Evolutionary conservation across 495 filamentous ascomycete species (phyloP).

Genomic region (Podospora conica): DNA sequence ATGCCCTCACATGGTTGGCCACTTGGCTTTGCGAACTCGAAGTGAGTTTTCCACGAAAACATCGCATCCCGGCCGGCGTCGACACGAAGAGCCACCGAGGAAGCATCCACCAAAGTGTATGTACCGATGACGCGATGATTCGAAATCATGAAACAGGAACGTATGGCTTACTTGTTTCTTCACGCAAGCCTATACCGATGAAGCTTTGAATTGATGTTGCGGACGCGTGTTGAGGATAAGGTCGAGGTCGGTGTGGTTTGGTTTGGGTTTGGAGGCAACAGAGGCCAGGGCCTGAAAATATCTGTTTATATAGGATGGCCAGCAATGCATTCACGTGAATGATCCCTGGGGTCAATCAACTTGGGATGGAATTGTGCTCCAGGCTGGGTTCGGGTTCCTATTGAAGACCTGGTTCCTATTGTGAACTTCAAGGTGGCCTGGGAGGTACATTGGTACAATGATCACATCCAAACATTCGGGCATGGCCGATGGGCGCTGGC

Average conservation of each 20-base stretch:
- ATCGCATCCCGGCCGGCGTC: not conserved
- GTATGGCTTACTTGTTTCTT: not conserved
- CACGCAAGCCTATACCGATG: not conserved
- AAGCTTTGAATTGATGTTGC: not conserved
- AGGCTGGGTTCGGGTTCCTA: not conserved
- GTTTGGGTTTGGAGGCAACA: not conserved
- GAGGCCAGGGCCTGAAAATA: not conserved
- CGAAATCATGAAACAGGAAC: not conserved
- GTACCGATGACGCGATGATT: not conserved
- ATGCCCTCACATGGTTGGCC: not conserved
- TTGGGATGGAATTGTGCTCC: not conserved
- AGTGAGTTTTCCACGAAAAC: not conserved
- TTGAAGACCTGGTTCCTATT: not conserved
- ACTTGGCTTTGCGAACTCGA: not conserved
- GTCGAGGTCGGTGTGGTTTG: not conserved
- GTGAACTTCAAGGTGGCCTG: too few species aligned
- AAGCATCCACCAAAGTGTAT: not conserved
- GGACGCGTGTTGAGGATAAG: not conserved
- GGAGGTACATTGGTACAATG: not conserved
- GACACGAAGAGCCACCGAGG: not conserved
- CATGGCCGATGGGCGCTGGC: too few species aligned
- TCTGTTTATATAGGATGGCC: not conserved
- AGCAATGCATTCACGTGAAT: not conserved
- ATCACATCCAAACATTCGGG: not conserved
- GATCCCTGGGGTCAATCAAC: not conserved